Conservation (phyloP, 2,329 filamentous ascomycete species). For the Ophioceras dolichostomum region DNA sequence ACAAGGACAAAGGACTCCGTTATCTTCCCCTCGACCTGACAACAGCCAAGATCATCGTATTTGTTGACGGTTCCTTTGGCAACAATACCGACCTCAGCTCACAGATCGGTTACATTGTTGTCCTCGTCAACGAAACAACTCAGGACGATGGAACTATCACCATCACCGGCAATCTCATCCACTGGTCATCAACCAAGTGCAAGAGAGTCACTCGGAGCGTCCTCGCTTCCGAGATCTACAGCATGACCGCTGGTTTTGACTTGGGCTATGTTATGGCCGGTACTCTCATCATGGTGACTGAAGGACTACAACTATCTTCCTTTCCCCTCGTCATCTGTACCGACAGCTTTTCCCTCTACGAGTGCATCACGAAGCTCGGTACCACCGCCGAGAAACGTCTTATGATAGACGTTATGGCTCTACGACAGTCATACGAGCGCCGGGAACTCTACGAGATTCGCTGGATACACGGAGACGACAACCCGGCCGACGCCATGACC, state of each 20-base stretch:
- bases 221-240: too few relatives aligned
- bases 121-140: background rate
- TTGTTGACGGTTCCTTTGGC: background rate
- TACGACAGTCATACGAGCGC: background rate
- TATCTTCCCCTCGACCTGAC: background rate
- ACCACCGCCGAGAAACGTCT: background rate
- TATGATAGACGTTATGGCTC: background rate
- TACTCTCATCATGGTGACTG: background rate
- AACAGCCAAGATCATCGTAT: background rate
- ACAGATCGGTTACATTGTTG: background rate
- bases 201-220: background rate
- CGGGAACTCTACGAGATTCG: background rate
- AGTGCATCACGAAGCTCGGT: background rate
- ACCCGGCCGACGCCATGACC: background rate
- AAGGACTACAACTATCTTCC: background rate
- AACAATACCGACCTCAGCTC: background rate
- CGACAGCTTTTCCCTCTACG: background rate
- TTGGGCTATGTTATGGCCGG: background rate
- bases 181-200: background rate
- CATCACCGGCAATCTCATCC: background rate
- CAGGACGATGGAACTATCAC: background rate
- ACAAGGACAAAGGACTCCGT: background rate
- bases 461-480: background rate
- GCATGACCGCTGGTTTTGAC: background rate
- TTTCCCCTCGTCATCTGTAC: background rate